Evolutionary conservation across 768 basidiomycete genomes (phyloP).

Genomic region (Tulasnella sp.): DNA sequence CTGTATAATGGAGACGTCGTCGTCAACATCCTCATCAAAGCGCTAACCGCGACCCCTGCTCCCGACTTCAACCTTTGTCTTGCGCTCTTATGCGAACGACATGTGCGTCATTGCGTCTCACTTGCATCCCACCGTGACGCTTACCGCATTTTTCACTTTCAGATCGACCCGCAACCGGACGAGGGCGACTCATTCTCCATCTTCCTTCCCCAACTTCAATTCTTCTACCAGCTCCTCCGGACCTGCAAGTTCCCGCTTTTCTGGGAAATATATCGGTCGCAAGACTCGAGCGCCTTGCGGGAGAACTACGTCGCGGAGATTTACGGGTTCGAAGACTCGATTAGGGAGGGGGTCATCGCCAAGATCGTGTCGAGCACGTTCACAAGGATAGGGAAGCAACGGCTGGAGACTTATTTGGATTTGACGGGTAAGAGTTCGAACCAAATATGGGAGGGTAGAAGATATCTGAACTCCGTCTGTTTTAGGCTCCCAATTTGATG

Average conservation of each 20-base stretch:
- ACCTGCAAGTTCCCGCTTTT: conserved; percentile 83
- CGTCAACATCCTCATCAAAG: conserved; percentile 88
- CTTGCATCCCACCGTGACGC: background rate
- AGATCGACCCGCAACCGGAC: conserved; percentile 8
- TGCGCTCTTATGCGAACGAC: conserved; percentile 75
- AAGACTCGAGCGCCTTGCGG: conserved; percentile 54
- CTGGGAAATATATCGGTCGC: conserved; percentile 65
- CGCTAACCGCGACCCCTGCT: conserved; percentile 69
- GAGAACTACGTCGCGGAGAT: conserved; percentile 83
- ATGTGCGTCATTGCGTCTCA: conserved; percentile 9
- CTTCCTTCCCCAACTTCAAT: conserved; percentile 56
- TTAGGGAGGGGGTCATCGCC: conserved; percentile 56
- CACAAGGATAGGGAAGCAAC: conserved; percentile 52
- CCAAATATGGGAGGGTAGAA: too few relatives aligned
- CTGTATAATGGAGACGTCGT: conserved; percentile 89
- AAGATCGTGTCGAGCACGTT: conserved; percentile 71
- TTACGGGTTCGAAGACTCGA: conserved; percentile 71
- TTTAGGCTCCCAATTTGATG: conserved; percentile 49
- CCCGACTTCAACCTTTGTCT: conserved; percentile 94
- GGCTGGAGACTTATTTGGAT: conserved; percentile 62
- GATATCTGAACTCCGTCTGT: too few relatives aligned
- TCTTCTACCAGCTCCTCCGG: conserved; percentile 57
- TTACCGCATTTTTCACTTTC: background rate
- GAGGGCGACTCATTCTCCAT: conserved; percentile 72
- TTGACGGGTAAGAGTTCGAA: conserved; percentile 36